phyloP scores from a whole-genome alignment of 768 basidiomycete species.

The Naganishia vaughanmartiniae region DNA sequence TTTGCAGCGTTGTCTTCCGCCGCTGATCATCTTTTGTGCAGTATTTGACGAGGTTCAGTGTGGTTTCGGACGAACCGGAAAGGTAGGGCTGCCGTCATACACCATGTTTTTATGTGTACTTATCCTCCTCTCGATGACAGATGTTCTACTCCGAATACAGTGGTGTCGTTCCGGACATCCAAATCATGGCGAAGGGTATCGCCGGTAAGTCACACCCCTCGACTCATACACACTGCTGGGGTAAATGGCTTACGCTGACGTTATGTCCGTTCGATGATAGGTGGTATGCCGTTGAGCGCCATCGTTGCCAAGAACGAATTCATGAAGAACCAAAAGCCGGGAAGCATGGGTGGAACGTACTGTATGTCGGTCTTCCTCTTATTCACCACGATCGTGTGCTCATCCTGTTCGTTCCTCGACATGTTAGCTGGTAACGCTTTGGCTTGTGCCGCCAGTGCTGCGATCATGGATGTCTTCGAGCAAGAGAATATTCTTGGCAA shows the following conservation, averaged over 20 bases:
- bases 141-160: slow-evolving; percentile 66
- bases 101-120: neutral
- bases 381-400: neutral
- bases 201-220: slow-evolving; percentile 29
- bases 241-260: neutral
- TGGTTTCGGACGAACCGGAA: slow-evolving; percentile 85
- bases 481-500: slow-evolving; percentile 81
- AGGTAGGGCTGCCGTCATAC: slow-evolving; percentile 33
- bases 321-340: slow-evolving; percentile 72
- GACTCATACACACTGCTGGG: neutral
- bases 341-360: slow-evolving; percentile 58
- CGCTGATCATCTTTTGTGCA: slow-evolving; percentile 52
- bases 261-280: slow-evolving; percentile 8
- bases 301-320: slow-evolving; percentile 75
- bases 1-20: neutral
- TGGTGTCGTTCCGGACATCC: slow-evolving; percentile 79
- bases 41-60: slow-evolving; percentile 61
- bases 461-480: slow-evolving; percentile 71
- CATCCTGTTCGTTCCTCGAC: neutral
- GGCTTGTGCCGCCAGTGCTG: slow-evolving; percentile 83
- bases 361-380: neutral
- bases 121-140: neutral
- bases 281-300: slow-evolving; percentile 90
- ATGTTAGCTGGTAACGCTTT: slow-evolving; percentile 76
- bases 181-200: slow-evolving; percentile 78